Evolutionary conservation across 2,329 filamentous ascomycete genomes (phyloP), one percentile per base, ranked within the genome.

Genomic region (Phaeosphaeriaceae sp.): DNA sequence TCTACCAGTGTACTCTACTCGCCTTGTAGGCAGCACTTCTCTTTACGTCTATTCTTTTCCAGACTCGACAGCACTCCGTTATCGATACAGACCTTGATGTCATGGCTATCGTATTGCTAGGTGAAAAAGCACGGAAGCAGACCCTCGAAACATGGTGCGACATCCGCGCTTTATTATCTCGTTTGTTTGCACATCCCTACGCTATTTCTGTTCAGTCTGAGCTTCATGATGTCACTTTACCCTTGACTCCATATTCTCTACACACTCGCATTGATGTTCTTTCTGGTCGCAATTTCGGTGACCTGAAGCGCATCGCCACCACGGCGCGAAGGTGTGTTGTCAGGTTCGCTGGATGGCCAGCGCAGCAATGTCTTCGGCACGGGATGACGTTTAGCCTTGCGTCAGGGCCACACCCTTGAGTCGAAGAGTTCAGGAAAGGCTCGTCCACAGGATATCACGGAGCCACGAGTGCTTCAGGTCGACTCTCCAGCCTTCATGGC

Each of bases 211-310:
- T 52, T 54, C 51, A 48, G 47, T 53, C 22, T 53, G 45, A 48
- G 65, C 60, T 62, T 51, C 46, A 63, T 71, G 67, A 69, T 67
- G 67, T 72, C 71, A 71, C 62, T 51, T 45, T 19, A 25, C 19
- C 25, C 9, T 19, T 40, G 40, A 24, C 41, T 44, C 44, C 20
- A 41, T 51, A 19, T 47, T 55, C n/a, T 45, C 36, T 17, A 54
- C 41, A 53, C 40, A 54, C 49, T 48, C 48, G 33, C 55, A 40
- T 60, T 49, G 45, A 51, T 20, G 48, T 36, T 42, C 25, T 48
- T 27, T 46, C 51, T 49, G 57, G 54, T 58, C 61, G 56, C 62
- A 62, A 54, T 62, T 42, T 54, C 31, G 53, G 56, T 56, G 20
- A 54, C 53, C 41, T 44, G 44, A 55, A 53, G 56, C 19, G 24